Evolutionary conservation across 208 protist species (phyloP).

Genomic region (Crithidia thermophila): DNA sequence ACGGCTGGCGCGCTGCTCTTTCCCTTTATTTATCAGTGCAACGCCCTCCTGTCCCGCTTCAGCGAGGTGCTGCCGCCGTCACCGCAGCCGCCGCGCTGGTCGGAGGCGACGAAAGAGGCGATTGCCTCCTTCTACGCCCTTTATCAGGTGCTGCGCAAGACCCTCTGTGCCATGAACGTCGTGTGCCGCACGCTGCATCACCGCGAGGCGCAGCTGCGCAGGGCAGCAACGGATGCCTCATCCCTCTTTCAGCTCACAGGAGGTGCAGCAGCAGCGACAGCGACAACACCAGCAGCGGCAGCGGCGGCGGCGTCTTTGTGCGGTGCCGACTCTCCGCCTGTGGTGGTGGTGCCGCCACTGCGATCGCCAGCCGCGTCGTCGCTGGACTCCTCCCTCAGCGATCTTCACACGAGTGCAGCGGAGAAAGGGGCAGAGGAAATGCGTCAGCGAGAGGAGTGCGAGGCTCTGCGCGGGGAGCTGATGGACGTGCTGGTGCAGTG

Average conservation of each 20-base stretch:
- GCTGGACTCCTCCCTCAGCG: not conserved
- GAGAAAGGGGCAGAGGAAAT: no score
- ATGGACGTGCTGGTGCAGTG: slow-evolving; percentile 27
- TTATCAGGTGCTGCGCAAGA: slow-evolving; percentile 33
- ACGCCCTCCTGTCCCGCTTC: slow-evolving; percentile 29
- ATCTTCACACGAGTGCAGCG: no score
- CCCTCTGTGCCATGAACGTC: slow-evolving; percentile 27
- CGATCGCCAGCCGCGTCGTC: no score
- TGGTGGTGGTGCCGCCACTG: no score
- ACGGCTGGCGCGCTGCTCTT: slow-evolving; percentile 4
- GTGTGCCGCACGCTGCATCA: not conserved
- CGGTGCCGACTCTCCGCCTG: no score
- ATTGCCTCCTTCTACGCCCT: slow-evolving; percentile 18
- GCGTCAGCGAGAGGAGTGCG: no score
- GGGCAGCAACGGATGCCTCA: not conserved
- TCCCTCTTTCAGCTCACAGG: not conserved
- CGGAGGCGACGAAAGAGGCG: not conserved
- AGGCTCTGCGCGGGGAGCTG: slow-evolving; percentile 6
- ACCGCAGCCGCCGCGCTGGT: not conserved
- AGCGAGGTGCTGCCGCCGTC: slow-evolving; percentile 15
- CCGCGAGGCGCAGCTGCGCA: not conserved
- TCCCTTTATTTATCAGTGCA: slow-evolving; percentile 29
- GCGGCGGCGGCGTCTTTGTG: no score
- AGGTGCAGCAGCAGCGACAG: not conserved
- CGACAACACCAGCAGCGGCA: not conserved